phyloP scores from a whole-genome alignment of 768 basidiomycete genomes.

The Suillus variegatus region DNA sequence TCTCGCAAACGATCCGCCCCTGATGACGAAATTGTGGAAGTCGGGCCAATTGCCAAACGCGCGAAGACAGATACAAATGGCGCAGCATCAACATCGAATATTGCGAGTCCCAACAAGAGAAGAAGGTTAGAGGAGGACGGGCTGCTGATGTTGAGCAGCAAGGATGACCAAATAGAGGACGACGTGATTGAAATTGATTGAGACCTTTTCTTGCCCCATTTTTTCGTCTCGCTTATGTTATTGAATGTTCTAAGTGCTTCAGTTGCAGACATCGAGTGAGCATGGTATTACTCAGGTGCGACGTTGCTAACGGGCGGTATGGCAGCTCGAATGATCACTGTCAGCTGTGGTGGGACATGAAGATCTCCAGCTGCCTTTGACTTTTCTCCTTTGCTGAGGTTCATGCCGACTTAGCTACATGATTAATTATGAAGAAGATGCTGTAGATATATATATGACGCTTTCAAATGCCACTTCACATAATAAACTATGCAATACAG shows the following conservation, averaged over 20 bases:
- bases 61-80: conserved; percentile 39
- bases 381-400: neutral
- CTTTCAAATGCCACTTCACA: too few species aligned
- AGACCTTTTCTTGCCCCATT: conserved; percentile 15
- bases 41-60: conserved; percentile 62
- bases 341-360: neutral
- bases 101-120: conserved; percentile 62
- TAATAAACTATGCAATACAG: too few species aligned
- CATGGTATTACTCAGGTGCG: neutral
- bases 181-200: conserved; percentile 62
- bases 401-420: neutral
- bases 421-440: too few species aligned
- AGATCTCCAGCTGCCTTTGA: neutral
- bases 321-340: neutral
- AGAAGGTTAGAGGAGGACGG: conserved; percentile 74
- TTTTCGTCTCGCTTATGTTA: conserved; percentile 11
- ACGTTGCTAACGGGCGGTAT: neutral
- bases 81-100: conserved; percentile 17
- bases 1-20: conserved; percentile 58
- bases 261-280: neutral
- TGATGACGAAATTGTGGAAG: conserved; percentile 57
- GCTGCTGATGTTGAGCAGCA: conserved; percentile 62
- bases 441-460: too few species aligned
- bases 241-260: neutral
- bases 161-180: conserved; percentile 51